Conservation (phyloP, 1,284 basidiomycete species). For the Sanguinoderma infundibulare region DNA sequence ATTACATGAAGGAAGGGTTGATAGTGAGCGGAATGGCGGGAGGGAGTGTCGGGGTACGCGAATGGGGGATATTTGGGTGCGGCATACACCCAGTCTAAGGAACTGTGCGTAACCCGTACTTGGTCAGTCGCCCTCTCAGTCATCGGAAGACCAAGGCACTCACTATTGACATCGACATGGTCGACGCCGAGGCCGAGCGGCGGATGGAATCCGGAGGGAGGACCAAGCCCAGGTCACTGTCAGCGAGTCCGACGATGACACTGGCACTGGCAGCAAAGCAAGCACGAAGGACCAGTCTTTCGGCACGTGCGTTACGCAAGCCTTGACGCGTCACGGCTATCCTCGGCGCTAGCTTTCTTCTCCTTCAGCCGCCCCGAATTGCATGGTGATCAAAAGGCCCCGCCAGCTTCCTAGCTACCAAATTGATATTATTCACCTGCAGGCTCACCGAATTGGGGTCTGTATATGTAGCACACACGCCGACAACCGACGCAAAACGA, state of each 20-base stretch:
- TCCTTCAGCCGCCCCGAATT: too few species aligned
- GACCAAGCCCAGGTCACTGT: neutral
- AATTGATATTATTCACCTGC: neutral
- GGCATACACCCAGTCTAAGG: conserved; percentile 34
- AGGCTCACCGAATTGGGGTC: neutral
- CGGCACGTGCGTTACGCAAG: conserved; percentile 29
- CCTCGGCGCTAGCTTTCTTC: too few species aligned
- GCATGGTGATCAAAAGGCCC: neutral
- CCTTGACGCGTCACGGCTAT: too few species aligned
- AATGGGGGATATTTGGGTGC: conserved; percentile 33
- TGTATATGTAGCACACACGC: neutral
- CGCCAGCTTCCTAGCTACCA: neutral
- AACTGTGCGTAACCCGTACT: conserved; percentile 25
- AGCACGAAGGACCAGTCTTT: too few species aligned
- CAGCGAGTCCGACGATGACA: neutral
- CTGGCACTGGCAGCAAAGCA: conserved; percentile 11
- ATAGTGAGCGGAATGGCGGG: conserved; percentile 34
- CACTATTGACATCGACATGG: conserved; percentile 24
- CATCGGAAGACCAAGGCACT: neutral
- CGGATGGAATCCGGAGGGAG: neutral
- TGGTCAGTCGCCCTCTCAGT: neutral
- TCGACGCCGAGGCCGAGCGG: conserved; percentile 15
- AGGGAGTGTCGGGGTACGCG: conserved; percentile 29
- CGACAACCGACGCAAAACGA: neutral
- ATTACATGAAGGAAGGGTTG: conserved; percentile 19